These are phyloP conservation scores for Metschnikowia koreensis DNA, from an alignment of 805 yeast species.

Conservation along the genomic window DNA sequence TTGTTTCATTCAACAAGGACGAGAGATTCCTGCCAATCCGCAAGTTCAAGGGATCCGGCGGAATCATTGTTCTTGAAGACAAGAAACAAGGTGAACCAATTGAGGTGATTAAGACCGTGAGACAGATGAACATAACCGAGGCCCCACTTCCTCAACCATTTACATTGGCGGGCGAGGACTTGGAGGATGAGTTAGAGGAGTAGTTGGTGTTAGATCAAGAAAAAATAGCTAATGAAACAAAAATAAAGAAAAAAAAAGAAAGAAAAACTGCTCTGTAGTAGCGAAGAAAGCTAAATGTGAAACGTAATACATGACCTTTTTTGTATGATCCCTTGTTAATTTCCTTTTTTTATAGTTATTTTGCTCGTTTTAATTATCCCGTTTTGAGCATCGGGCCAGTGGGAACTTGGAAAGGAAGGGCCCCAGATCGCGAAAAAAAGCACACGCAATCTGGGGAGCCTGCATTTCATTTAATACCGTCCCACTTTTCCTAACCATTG, in stretches of 20 bases:
- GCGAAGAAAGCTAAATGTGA: neutral
- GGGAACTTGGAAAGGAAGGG: neutral
- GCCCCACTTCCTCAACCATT: conserved; percentile 77
- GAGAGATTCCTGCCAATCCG: conserved; percentile 82
- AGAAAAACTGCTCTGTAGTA: neutral
- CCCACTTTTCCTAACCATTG: neutral
- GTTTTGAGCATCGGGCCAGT: neutral
- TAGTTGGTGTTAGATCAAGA: neutral
- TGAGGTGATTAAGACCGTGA: conserved; percentile 74
- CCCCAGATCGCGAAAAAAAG: conserved; percentile 1
- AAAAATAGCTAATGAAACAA: neutral
- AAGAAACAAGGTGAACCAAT: conserved; percentile 57
- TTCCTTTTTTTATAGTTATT: no score
- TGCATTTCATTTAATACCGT: neutral
- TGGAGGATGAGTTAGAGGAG: conserved; percentile 35
- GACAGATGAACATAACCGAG: conserved; percentile 70
- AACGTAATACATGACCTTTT: no score
- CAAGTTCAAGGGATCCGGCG: conserved; percentile 64
- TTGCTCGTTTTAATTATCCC: neutral
- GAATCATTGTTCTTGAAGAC: conserved; percentile 72
- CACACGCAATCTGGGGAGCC: neutral
- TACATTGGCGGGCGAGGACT: conserved; percentile 55
- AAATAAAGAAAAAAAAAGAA: neutral
- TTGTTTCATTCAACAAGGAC: conserved; percentile 71
- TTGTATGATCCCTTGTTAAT: no score